Conservation (phyloP, 2,329 filamentous ascomycete species). For the Fonsecaea pugnacius region DNA sequence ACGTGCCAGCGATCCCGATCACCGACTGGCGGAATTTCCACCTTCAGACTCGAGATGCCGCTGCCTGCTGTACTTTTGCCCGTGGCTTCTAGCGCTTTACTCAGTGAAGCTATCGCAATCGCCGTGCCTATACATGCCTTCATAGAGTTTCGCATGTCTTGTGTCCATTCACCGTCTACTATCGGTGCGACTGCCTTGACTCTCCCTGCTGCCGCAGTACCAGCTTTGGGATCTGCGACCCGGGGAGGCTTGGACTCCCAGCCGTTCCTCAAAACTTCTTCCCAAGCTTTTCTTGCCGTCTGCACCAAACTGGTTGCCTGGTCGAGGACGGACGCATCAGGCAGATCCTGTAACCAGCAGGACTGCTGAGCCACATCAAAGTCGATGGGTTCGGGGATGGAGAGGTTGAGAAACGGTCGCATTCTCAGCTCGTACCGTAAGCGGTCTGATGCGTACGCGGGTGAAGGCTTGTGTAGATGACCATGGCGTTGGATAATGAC, state of each 20-base stretch:
- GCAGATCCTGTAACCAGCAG: constrained; percentile 49
- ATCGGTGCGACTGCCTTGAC: constrained; percentile 42
- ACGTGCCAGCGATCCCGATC: constrained; percentile 50
- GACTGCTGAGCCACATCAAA: constrained; percentile 64
- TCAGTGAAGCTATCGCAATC: constrained; percentile 65
- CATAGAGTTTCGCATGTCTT: constrained; percentile 63
- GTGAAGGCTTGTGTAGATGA: constrained; percentile 48
- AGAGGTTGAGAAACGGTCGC: constrained; percentile 76
- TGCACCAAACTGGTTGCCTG: constrained; percentile 46
- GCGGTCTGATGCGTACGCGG: constrained; percentile 68
- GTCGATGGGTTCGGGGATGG: constrained; percentile 68
- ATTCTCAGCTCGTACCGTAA: constrained; percentile 82
- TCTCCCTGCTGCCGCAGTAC: constrained; percentile 1
- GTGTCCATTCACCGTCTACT: constrained; percentile 66
- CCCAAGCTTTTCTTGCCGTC: constrained; percentile 51
- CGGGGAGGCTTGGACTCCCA: constrained; percentile 40
- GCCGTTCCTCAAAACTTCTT: constrained; percentile 47
- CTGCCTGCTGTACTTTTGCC: constrained; percentile 25
- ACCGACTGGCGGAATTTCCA: constrained; percentile 37
- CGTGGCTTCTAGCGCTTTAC: constrained; percentile 57
- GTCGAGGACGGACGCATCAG: constrained; percentile 47
- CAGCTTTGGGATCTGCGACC: constrained; percentile 11
- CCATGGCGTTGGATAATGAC: constrained; percentile 64
- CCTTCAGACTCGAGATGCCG: constrained; percentile 21
- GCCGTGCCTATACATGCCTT: constrained; percentile 73